phyloP scores from a whole-genome alignment of 1,284 basidiomycete genomes.

The Sporisorium iseilematis-ciliati region DNA sequence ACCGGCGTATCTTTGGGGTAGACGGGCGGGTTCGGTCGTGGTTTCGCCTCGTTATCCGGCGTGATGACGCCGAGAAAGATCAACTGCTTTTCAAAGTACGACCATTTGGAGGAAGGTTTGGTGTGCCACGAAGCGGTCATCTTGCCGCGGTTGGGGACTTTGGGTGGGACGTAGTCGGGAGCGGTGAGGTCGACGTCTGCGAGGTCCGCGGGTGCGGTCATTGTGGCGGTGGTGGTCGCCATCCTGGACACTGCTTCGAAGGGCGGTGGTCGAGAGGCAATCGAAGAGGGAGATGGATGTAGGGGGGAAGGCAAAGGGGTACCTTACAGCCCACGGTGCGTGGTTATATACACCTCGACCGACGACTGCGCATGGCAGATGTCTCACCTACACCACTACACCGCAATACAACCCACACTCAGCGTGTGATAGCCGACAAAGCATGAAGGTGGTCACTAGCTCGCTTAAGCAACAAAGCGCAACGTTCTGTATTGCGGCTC shows the following conservation, averaged over 20 bases:
- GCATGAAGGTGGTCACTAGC: too few relatives aligned
- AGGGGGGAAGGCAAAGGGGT: background rate
- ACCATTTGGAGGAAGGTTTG: constrained; percentile 14
- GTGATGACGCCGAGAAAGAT: constrained; percentile 15
- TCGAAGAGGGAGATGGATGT: background rate
- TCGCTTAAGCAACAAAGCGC: too few relatives aligned
- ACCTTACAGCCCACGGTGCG: background rate
- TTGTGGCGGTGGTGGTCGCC: constrained; percentile 8
- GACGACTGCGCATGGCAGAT: too few relatives aligned
- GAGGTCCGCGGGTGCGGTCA: background rate
- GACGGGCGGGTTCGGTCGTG: constrained; percentile 16
- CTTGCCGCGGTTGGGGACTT: constrained; percentile 9
- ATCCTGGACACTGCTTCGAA: background rate
- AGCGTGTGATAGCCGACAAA: too few relatives aligned
- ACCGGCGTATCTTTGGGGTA: constrained; percentile 35
- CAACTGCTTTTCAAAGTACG: constrained; percentile 16
- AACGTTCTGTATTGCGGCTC: too few relatives aligned
- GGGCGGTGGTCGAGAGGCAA: too few relatives aligned
- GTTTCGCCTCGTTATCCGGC: background rate
- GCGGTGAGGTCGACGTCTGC: constrained; percentile 1
- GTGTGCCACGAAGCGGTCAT: constrained; percentile 38
- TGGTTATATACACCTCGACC: too few relatives aligned
- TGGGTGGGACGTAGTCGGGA: background rate
- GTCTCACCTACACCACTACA: too few relatives aligned
- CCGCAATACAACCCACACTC: too few relatives aligned